These are phyloP conservation scores for Colletotrichum camelliae DNA, from an alignment of 2,329 filamentous ascomycete genomes.

Conservation along the genomic window DNA sequence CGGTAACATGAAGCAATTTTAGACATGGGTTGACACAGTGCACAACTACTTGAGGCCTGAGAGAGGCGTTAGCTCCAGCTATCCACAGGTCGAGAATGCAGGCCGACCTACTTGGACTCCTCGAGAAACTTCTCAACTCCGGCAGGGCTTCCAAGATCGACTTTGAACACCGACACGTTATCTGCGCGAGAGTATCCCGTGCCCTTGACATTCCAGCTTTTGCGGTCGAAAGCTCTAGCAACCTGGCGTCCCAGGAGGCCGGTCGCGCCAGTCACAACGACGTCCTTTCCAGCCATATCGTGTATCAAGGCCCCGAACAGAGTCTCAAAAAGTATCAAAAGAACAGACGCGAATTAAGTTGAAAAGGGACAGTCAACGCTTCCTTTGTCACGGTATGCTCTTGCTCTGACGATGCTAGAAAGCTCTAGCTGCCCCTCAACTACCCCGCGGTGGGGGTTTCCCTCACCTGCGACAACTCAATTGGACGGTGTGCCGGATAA, in stretches of 20 bases:
- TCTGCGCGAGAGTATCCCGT: constrained; percentile 77
- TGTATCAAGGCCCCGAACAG: neutral
- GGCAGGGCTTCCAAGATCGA: constrained; percentile 52
- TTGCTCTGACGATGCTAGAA: neutral
- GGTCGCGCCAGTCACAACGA: constrained; percentile 82
- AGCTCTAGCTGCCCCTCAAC: neutral
- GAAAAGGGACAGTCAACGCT: neutral
- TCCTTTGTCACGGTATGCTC: neutral
- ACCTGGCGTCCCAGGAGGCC: constrained; percentile 85
- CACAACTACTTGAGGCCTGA: constrained; percentile 76
- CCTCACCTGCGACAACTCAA: neutral
- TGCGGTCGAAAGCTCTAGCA: constrained; percentile 69
- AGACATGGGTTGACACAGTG: constrained; percentile 67
- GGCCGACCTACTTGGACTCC: constrained; percentile 54
- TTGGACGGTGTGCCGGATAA: constrained; percentile 9
- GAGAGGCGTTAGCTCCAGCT: neutral
- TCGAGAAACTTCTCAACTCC: constrained; percentile 58
- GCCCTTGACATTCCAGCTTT: constrained; percentile 73
- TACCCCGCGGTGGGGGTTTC: constrained; percentile 19
- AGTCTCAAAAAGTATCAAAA: neutral
- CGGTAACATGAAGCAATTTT: neutral
- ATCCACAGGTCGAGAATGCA: neutral
- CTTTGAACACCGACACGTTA: constrained; percentile 69
- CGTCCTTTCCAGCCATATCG: constrained; percentile 52
- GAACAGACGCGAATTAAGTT: neutral